Percentiles rank a stretch among this genome's conserved stretches.
Evolutionary conservation across 2,329 filamentous ascomycete genomes (phyloP).

Genomic region (Cladophialophora bantiana): DNA sequence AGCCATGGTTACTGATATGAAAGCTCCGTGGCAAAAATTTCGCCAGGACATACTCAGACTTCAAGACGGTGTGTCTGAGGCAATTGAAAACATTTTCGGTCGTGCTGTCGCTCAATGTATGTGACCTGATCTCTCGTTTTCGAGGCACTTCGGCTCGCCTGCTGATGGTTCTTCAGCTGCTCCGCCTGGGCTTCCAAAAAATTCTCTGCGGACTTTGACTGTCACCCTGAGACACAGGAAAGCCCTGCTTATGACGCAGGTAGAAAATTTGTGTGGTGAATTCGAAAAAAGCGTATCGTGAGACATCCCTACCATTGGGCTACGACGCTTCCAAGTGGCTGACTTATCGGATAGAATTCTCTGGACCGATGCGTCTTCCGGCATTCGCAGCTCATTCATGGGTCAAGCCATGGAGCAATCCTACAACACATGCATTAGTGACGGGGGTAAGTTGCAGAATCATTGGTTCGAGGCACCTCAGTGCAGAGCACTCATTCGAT

Average conservation of each 20-base stretch:
- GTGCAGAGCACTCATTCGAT: too few relatives aligned
- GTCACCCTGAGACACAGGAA: slow-evolving; percentile 14
- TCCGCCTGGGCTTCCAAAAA: not conserved
- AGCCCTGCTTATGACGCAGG: slow-evolving; percentile 8
- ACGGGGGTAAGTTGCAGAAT: slow-evolving; percentile 7
- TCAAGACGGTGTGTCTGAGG: not conserved
- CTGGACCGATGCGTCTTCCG: slow-evolving; percentile 11
- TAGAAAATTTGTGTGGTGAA: not conserved
- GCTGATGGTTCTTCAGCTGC: slow-evolving; percentile 10
- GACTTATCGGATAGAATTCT: slow-evolving; percentile 7
- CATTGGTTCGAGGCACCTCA: not conserved
- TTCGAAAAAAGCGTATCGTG: slow-evolving; percentile 15
- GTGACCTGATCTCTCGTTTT: not conserved
- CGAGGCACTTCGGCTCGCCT: not conserved
- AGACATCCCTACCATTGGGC: not conserved
- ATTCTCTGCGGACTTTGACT: slow-evolving; percentile 16
- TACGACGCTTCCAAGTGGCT: not conserved
- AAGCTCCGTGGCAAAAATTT: slow-evolving; percentile 14
- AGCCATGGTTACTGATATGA: slow-evolving; percentile 14
- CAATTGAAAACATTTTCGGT: slow-evolving; percentile 15
- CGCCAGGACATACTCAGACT: not conserved
- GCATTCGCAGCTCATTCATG: slow-evolving; percentile 23
- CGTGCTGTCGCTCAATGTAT: slow-evolving; percentile 12
- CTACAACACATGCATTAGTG: not conserved
- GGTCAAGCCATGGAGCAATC: slow-evolving; percentile 14